These are phyloP conservation scores for Candida alai DNA, from an alignment of 805 yeast species.

Conservation along the genomic window DNA sequence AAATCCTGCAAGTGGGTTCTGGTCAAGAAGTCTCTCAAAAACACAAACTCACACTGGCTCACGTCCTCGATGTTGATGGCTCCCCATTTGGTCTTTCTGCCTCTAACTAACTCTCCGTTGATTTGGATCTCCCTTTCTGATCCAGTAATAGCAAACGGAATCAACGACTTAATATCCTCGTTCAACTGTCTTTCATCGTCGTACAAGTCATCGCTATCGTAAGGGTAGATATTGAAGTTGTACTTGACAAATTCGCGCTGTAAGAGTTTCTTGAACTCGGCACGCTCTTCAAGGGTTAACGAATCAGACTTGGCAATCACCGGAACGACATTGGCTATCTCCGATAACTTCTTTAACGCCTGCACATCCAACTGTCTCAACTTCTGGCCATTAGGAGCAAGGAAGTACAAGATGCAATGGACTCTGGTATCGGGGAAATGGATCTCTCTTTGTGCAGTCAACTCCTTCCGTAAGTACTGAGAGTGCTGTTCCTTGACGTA, in stretches of 20 bases:
- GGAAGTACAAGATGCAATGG: conserved; percentile 87
- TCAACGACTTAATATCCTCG: conserved; percentile 63
- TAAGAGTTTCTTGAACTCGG: conserved; percentile 67
- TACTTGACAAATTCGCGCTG: conserved; percentile 74
- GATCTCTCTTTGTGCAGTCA: conserved; percentile 89
- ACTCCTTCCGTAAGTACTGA: conserved; percentile 83
- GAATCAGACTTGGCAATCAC: conserved; percentile 93
- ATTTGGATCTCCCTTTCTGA: conserved; percentile 73
- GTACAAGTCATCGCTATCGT: conserved; percentile 63
- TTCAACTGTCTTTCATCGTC: conserved; percentile 73
- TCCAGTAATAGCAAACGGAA: conserved; percentile 95
- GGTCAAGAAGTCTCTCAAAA: conserved; percentile 88
- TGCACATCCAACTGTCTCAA: conserved; percentile 78
- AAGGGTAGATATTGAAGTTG: conserved; percentile 79
- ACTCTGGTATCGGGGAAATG: conserved; percentile 83
- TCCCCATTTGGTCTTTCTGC: conserved; percentile 94
- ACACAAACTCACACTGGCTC: conserved; percentile 92
- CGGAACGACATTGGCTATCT: conserved; percentile 91
- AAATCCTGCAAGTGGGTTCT: conserved; percentile 95
- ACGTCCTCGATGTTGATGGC: conserved; percentile 90
- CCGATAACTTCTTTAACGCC: conserved; percentile 78
- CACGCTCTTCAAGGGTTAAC: conserved; percentile 80
- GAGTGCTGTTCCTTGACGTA: conserved; percentile 95
- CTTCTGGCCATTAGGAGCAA: conserved; percentile 87
- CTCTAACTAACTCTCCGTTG: conserved; percentile 78